Conservation (phyloP, 2,329 filamentous ascomycete genomes). For the Pseudogymnoascus sp. region DNA sequence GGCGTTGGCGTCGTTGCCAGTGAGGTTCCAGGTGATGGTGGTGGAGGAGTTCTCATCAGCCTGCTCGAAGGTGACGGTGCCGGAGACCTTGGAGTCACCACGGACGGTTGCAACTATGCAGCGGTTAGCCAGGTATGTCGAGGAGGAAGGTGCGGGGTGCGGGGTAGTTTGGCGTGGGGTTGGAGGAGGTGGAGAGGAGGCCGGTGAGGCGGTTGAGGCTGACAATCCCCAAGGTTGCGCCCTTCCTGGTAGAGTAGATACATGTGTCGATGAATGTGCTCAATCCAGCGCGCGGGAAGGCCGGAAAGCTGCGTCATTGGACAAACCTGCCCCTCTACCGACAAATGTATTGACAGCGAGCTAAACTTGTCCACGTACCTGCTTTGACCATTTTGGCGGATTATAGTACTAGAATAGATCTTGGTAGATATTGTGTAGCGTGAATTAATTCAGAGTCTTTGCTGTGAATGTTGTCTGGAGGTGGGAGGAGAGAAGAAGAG, state of each 20-base stretch:
- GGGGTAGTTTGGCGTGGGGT: background rate
- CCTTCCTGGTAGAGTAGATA: slow-evolving; percentile 21
- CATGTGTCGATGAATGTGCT: slow-evolving; percentile 43
- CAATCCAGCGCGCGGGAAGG: slow-evolving; percentile 46
- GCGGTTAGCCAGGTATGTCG: background rate
- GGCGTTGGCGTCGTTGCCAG: slow-evolving; percentile 87
- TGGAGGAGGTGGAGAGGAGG: slow-evolving; percentile 13
- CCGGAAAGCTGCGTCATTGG: slow-evolving; percentile 24
- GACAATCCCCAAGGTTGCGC: slow-evolving; percentile 41
- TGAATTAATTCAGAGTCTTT: slow-evolving; percentile 1
- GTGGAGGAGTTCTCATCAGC: slow-evolving; percentile 72
- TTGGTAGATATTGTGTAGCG: background rate
- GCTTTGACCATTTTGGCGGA: slow-evolving; percentile 95
- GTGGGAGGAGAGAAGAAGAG: slow-evolving; percentile 3
- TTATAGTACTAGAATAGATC: slow-evolving; percentile 1
- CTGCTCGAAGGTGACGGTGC: slow-evolving; percentile 95
- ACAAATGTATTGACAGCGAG: slow-evolving; percentile 17
- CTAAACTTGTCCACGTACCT: slow-evolving; percentile 50
- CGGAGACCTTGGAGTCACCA: slow-evolving; percentile 92
- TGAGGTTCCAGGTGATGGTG: slow-evolving; percentile 85
- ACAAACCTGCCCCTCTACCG: background rate
- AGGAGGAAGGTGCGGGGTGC: background rate
- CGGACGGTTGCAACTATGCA: slow-evolving; percentile 85
- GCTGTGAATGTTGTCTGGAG: background rate
- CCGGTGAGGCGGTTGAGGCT: slow-evolving; percentile 16